Conservation (phyloP, 2,329 filamentous ascomycete species). For the Pseudonectria buxi region DNA sequence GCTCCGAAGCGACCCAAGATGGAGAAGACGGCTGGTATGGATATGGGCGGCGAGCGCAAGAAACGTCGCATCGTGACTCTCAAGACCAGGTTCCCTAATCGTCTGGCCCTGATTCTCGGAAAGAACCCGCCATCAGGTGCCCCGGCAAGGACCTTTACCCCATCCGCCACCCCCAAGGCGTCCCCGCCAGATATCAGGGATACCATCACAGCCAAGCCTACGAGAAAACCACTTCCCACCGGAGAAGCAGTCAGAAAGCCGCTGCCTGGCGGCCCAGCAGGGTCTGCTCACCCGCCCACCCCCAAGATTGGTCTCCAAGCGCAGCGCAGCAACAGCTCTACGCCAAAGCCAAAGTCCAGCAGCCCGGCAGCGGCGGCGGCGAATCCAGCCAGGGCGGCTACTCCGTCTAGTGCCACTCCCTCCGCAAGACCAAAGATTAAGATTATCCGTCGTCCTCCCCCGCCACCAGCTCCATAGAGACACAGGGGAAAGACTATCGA, state of each 20-base stretch:
- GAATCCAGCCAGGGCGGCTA: slow-evolving; percentile 13
- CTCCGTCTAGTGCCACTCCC: slow-evolving; percentile 14
- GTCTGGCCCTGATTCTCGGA: slow-evolving; percentile 29
- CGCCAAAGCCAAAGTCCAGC: slow-evolving; percentile 16
- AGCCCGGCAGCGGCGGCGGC: slow-evolving; percentile 2
- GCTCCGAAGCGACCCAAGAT: slow-evolving; percentile 34
- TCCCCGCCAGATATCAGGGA: slow-evolving; percentile 20
- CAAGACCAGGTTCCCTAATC: slow-evolving; percentile 27
- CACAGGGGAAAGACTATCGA: too few species aligned
- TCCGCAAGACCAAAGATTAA: slow-evolving; percentile 30
- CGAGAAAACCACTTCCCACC: slow-evolving; percentile 30
- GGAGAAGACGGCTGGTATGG: slow-evolving; percentile 21
- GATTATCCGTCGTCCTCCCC: slow-evolving; percentile 28
- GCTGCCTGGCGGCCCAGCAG: slow-evolving; percentile 22
- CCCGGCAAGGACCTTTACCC: slow-evolving; percentile 26
- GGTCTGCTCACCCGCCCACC: slow-evolving; percentile 16
- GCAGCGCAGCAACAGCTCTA: slow-evolving; percentile 8
- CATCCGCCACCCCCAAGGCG: slow-evolving; percentile 24
- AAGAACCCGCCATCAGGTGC: slow-evolving; percentile 15
- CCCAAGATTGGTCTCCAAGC: slow-evolving; percentile 22
- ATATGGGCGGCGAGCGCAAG: slow-evolving; percentile 19
- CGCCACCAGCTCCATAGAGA: slow-evolving; percentile 18
- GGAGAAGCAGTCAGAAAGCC: slow-evolving; percentile 26
- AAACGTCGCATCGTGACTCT: slow-evolving; percentile 32
- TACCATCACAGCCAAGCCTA: slow-evolving; percentile 27